Percentiles rank a stretch among this genome's conserved stretches.
phyloP scores from a whole-genome alignment of 2,329 filamentous ascomycete genomes.

The Scedosporium aurantiacum region DNA sequence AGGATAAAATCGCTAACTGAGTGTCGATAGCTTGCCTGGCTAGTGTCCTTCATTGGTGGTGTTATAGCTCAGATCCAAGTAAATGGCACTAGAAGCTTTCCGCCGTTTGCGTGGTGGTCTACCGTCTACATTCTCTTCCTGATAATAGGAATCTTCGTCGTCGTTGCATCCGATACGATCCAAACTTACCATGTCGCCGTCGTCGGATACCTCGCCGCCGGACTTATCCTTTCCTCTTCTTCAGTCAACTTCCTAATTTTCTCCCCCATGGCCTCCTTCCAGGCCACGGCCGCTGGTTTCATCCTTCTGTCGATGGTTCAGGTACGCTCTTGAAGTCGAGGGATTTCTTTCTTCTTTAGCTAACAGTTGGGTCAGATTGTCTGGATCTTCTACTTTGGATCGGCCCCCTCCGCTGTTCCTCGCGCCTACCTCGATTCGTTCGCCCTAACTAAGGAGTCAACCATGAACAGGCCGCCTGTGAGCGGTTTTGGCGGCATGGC shows the following conservation, averaged over 20 bases:
- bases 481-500: constrained; percentile 59
- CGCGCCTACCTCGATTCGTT: constrained; percentile 93
- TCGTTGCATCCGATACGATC: constrained; percentile 73
- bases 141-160: constrained; percentile 68
- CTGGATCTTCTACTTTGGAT: constrained; percentile 99
- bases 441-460: constrained; percentile 77
- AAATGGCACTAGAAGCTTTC: constrained; percentile 39
- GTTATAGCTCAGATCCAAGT: constrained; percentile 55
- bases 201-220: constrained; percentile 75
- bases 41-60: constrained; percentile 81
- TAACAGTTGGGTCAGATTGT: constrained; percentile 52
- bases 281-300: constrained; percentile 85
- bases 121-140: constrained; percentile 76
- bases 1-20: constrained; percentile 12
- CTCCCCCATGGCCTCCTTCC: constrained; percentile 56
- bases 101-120: constrained; percentile 88
- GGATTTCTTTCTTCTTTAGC: background rate
- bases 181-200: constrained; percentile 87
- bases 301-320: constrained; percentile 88
- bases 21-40: constrained; percentile 68
- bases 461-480: constrained; percentile 59
- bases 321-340: constrained; percentile 41
- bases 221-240: constrained; percentile 74
- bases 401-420: constrained; percentile 73
- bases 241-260: constrained; percentile 83